These are phyloP conservation scores for Tricholoma sp. DNA, from an alignment of 768 basidiomycete species.

Conservation along the genomic window DNA sequence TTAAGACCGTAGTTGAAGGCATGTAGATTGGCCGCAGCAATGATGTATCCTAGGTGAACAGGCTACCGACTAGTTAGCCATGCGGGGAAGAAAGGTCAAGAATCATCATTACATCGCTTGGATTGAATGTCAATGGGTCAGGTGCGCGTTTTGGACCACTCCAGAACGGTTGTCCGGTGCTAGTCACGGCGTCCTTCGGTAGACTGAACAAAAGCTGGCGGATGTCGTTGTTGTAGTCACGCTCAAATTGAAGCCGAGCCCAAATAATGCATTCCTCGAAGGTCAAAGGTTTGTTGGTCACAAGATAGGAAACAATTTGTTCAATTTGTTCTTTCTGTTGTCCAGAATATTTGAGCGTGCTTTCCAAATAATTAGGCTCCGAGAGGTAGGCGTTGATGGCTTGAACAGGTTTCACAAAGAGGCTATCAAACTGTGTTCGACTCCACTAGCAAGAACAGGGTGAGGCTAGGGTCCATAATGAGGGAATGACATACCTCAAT, in stretches of 20 bases:
- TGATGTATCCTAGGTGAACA: slow-evolving; percentile 81
- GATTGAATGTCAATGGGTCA: slow-evolving; percentile 81
- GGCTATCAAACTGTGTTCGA: slow-evolving; percentile 83
- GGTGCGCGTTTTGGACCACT: slow-evolving; percentile 98
- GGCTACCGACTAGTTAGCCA: slow-evolving; percentile 42
- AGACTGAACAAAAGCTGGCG: slow-evolving; percentile 89
- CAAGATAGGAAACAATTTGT: slow-evolving; percentile 84
- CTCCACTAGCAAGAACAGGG: slow-evolving; percentile 62
- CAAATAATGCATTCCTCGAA: slow-evolving; percentile 98
- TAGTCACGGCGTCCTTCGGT: slow-evolving; percentile 90
- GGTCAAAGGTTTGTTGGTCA: slow-evolving; percentile 87
- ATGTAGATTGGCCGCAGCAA: slow-evolving; percentile 92
- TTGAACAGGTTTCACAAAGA: slow-evolving; percentile 92
- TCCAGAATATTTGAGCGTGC: slow-evolving; percentile 83
- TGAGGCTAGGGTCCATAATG: neutral
- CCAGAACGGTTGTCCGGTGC: slow-evolving; percentile 96
- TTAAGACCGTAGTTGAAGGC: slow-evolving; percentile 97
- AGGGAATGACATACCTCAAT: slow-evolving; percentile 64
- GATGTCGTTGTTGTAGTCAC: slow-evolving; percentile 89
- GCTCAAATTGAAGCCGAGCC: slow-evolving; percentile 94
- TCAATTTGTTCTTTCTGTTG: slow-evolving; percentile 87
- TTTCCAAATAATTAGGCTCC: slow-evolving; percentile 93
- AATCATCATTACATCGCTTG: slow-evolving; percentile 62
- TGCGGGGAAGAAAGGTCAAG: neutral
- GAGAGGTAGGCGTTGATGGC: slow-evolving; percentile 95